phyloP scores from a whole-genome alignment of 2,329 filamentous ascomycete species.

The Chrysoporthe puriensis region DNA sequence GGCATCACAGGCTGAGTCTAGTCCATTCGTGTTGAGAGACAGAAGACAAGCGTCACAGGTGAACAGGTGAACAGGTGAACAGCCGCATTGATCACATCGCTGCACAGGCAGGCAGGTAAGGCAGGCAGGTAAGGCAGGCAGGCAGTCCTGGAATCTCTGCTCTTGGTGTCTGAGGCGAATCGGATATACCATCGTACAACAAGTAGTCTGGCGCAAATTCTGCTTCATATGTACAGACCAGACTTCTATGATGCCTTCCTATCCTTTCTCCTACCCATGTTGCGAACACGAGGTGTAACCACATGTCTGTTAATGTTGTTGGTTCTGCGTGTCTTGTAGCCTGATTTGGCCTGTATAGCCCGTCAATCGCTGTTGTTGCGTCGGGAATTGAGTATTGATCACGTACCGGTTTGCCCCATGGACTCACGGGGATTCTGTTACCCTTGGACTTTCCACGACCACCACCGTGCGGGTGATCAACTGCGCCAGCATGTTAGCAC shows the following conservation, averaged over 20 bases:
- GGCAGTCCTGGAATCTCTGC: background rate
- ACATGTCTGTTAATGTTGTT: conserved; percentile 92
- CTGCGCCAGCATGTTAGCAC: conserved; percentile 43
- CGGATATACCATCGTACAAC: conserved; percentile 14
- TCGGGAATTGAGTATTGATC: conserved; percentile 18
- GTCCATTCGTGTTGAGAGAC: no score
- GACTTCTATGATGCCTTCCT: conserved; percentile 30
- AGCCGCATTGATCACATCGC: background rate
- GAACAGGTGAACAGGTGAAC: no score
- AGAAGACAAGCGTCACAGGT: no score
- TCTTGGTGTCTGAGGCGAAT: background rate
- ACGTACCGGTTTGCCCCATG: conserved; percentile 93
- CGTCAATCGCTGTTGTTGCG: conserved; percentile 36
- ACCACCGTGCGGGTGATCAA: conserved; percentile 97
- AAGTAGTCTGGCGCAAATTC: conserved; percentile 9
- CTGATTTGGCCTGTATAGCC: conserved; percentile 68
- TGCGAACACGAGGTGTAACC: conserved; percentile 79
- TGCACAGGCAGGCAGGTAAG: background rate
- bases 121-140: background rate
- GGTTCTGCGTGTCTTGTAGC: conserved; percentile 89
- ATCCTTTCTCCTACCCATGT: conserved; percentile 85
- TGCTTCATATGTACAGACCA: conserved; percentile 35
- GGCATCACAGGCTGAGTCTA: no score
- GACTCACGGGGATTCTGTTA: conserved; percentile 91
- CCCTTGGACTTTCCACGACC: conserved; percentile 99